Conservation (phyloP, 2,329 filamentous ascomycete genomes). For the Fusarium cicatricum region DNA sequence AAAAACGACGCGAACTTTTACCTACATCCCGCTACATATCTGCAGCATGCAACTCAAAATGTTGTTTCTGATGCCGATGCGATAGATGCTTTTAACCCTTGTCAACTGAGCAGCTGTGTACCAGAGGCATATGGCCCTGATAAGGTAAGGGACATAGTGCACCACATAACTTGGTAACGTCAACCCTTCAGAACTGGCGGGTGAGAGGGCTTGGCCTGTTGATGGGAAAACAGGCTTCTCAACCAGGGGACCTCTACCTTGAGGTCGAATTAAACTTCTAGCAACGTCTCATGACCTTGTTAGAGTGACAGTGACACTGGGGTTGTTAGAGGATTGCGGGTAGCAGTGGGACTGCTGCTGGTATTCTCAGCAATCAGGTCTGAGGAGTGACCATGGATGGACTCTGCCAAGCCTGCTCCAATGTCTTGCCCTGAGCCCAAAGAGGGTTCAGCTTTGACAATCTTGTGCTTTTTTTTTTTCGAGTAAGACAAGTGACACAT, state of each 20-base stretch:
- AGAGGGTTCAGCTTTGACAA: not conserved
- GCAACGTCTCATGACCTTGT: slow-evolving; percentile 5
- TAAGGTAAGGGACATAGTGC: too few relatives aligned
- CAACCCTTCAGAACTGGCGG: too few relatives aligned
- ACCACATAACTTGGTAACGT: too few relatives aligned
- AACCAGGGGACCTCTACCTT: not conserved
- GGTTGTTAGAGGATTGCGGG: not conserved
- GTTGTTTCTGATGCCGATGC: not conserved
- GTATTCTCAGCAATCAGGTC: slow-evolving; percentile 2
- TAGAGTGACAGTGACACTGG: slow-evolving; percentile 1
- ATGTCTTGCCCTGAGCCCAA: not conserved
- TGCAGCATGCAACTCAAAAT: slow-evolving; percentile 14
- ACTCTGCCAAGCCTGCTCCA: slow-evolving; percentile 3
- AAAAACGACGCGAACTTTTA: slow-evolving; percentile 6
- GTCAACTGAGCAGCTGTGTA: too few relatives aligned
- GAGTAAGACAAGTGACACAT: not conserved
- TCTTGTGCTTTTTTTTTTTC: not conserved
- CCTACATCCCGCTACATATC: not conserved
- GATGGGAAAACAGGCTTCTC: too few relatives aligned
- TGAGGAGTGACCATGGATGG: not conserved
- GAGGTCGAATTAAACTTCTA: slow-evolving; percentile 23
- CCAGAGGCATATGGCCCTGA: too few relatives aligned
- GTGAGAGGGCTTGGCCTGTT: too few relatives aligned
- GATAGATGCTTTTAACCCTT: too few relatives aligned
- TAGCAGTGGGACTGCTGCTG: slow-evolving; percentile 1